Percentiles rank a stretch among this genome's conserved stretches.
Conservation (phyloP, 176 grass and related monocot genomes). For the Lolium multiflorum region DNA sequence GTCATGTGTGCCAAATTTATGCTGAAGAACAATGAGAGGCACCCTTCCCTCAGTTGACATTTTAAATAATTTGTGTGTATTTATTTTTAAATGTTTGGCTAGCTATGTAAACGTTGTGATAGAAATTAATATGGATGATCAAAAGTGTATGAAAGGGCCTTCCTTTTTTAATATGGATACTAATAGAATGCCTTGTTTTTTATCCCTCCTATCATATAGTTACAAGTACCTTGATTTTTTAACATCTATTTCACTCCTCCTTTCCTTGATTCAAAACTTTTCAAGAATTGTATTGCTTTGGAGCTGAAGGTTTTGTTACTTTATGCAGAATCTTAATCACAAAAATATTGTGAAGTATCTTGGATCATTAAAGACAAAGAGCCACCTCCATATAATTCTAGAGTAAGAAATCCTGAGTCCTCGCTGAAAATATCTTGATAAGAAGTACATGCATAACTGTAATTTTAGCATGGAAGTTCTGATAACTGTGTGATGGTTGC, state of each 20-base stretch:
- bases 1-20: slow-evolving; percentile 16
- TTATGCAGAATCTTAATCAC: slow-evolving; percentile 97
- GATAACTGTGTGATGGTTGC: slow-evolving; percentile 40
- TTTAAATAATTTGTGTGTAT: background rate
- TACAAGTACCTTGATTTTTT: slow-evolving; percentile 6
- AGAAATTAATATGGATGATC: slow-evolving; percentile 18
- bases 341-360: slow-evolving; percentile 99
- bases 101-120: slow-evolving; percentile 7
- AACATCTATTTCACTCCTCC: slow-evolving; percentile 12
- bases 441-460: background rate
- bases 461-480: slow-evolving; percentile 35
- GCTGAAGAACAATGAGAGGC: background rate
- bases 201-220: background rate
- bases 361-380: slow-evolving; percentile 92
- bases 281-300: background rate
- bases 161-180: slow-evolving; percentile 22
- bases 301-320: slow-evolving; percentile 35
- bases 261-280: slow-evolving; percentile 18
- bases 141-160: slow-evolving; percentile 23
- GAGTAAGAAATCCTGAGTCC: slow-evolving; percentile 59
- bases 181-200: background rate
- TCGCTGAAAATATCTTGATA: slow-evolving; percentile 25
- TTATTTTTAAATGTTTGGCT: background rate
- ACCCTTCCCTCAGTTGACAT: background rate
- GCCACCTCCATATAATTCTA: slow-evolving; percentile 97